phyloP scores from a whole-genome alignment of 2,329 filamentous ascomycete genomes.

The Colletotrichum horii region DNA sequence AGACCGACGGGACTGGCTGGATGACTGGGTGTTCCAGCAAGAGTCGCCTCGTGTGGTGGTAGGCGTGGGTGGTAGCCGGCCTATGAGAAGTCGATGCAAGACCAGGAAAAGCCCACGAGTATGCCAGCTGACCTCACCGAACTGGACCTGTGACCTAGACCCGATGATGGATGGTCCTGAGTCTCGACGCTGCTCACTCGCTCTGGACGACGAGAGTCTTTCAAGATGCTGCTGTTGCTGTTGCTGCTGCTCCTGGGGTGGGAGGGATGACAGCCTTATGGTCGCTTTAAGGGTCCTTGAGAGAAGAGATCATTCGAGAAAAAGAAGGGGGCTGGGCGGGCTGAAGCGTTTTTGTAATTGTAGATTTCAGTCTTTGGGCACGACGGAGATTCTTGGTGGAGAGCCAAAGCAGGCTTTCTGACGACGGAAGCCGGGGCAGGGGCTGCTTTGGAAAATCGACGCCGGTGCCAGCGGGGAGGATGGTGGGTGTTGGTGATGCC shows the following conservation, averaged over 20 bases:
- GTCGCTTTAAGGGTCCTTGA: conserved; percentile 10
- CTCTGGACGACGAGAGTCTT: background rate
- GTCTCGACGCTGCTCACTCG: background rate
- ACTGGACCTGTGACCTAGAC: conserved; percentile 9
- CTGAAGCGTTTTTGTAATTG: conserved; percentile 16
- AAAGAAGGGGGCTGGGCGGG: background rate
- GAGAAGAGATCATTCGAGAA: background rate
- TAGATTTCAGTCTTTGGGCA: conserved; percentile 1
- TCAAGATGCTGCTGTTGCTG: background rate
- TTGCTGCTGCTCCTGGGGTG: background rate
- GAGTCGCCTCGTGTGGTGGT: conserved; percentile 8
- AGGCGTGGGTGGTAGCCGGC: conserved; percentile 1
- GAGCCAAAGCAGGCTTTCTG: conserved; percentile 18
- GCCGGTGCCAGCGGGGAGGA: background rate
- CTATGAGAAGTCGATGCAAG: conserved; percentile 12
- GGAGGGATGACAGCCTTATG: background rate
- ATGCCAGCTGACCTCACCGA: conserved; percentile 20
- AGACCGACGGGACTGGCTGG: background rate
- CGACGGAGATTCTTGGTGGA: background rate
- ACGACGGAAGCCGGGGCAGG: conserved; percentile 7
- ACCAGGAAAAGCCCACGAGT: background rate
- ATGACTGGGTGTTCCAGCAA: background rate
- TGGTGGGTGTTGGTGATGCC: conserved; percentile 15
- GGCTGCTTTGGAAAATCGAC: background rate
- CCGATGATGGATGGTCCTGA: background rate